Evolutionary conservation across 352 stramenopile species (phyloP).

Genomic region (Phytophthora brassicae): DNA sequence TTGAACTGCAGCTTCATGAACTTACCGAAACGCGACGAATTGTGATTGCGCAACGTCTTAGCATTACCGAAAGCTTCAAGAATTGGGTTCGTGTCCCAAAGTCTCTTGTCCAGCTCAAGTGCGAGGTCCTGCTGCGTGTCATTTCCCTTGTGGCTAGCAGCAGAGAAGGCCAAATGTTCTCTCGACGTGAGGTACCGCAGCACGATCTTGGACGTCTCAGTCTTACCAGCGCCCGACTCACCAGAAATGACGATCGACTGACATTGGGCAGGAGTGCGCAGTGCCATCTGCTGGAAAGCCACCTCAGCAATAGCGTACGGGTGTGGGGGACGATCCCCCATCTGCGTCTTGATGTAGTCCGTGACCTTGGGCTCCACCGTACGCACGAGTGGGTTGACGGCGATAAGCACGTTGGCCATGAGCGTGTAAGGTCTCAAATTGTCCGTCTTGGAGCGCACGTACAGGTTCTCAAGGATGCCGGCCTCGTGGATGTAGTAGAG

Average conservation of each 20-base stretch:
- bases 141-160: conserved; percentile 32
- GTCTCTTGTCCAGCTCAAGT: conserved; percentile 82
- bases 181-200: conserved; percentile 84
- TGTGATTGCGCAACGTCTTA: conserved; percentile 89
- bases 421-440: conserved; percentile 85
- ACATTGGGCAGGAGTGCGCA: conserved; percentile 76
- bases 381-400: conserved; percentile 84
- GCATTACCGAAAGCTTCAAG: conserved; percentile 88
- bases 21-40: conserved; percentile 87
- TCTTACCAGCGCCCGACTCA: conserved; percentile 87
- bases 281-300: conserved; percentile 89
- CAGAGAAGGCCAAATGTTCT: conserved; percentile 63
- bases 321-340: conserved; percentile 81
- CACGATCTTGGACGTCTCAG: conserved; percentile 90
- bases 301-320: conserved; percentile 85
- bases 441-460: conserved; percentile 68
- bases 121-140: conserved; percentile 56
- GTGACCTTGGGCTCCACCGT: conserved; percentile 82
- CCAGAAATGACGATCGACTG: conserved; percentile 90
- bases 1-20: conserved; percentile 92
- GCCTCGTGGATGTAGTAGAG: conserved; percentile 91
- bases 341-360: conserved; percentile 89
- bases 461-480: conserved; percentile 81
- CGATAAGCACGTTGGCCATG: conserved; percentile 89
- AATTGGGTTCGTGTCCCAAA: conserved; percentile 90